A percentile compares a stretch with the other conserved stretches of the same genome.
Evolutionary conservation across 768 basidiomycete species (phyloP).

Genomic region (Pisolithus albus): DNA sequence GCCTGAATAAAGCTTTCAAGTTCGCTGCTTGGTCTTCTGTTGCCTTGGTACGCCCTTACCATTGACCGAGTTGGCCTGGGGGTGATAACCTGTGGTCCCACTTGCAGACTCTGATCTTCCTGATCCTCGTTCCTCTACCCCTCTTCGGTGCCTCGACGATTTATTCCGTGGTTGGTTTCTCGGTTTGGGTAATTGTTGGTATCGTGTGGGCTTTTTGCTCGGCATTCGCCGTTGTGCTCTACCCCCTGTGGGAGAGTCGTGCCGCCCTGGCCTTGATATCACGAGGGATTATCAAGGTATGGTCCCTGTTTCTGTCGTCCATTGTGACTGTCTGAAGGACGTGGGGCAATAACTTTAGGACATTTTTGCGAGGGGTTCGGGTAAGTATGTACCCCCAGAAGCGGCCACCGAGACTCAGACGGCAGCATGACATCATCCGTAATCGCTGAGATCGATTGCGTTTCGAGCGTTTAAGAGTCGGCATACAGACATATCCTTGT

Average conservation of each 20-base stretch:
- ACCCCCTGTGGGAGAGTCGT: slow-evolving; percentile 83
- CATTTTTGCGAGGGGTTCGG: slow-evolving; percentile 34
- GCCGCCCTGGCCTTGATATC: slow-evolving; percentile 52
- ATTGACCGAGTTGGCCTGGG: not conserved
- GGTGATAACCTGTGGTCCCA: not conserved
- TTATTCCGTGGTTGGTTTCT: slow-evolving; percentile 56
- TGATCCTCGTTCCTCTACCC: slow-evolving; percentile 76
- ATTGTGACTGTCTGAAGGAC: not conserved
- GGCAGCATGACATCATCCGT: not conserved
- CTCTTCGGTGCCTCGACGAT: slow-evolving; percentile 78
- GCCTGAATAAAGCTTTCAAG: slow-evolving; percentile 65
- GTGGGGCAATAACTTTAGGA: slow-evolving; percentile 26
- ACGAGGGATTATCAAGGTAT: slow-evolving; percentile 59
- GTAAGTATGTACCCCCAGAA: slow-evolving; percentile 26
- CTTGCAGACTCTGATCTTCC: slow-evolving; percentile 49
- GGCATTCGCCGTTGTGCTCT: slow-evolving; percentile 67
- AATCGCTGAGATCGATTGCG: not conserved
- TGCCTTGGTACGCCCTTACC: slow-evolving; percentile 41
- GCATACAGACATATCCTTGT: too few relatives aligned
- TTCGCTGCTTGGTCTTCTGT: slow-evolving; percentile 77
- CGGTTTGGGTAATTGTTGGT: slow-evolving; percentile 76
- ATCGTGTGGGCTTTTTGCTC: slow-evolving; percentile 83
- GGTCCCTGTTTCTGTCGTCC: not conserved
- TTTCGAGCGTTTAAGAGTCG: too few relatives aligned
- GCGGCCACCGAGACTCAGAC: not conserved